phyloP scores from a whole-genome alignment of 805 yeast genomes.

The Candida schatavii region DNA sequence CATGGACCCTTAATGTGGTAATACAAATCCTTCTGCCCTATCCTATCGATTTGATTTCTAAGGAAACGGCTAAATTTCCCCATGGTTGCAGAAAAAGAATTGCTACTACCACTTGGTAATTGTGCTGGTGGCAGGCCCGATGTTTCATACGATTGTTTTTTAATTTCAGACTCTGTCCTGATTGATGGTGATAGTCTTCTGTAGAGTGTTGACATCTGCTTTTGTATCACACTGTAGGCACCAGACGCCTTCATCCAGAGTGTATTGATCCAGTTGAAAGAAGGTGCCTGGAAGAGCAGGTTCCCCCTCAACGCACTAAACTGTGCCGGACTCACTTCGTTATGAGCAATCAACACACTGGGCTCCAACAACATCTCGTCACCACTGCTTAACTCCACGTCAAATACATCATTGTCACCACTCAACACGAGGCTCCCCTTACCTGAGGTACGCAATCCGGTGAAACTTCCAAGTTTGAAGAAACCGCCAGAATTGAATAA shows the following conservation, averaged over 20 bases:
- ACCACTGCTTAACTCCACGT: slow-evolving; percentile 27
- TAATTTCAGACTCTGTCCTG: too few relatives aligned
- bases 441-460: slow-evolving; percentile 30
- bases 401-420: slow-evolving; percentile 38
- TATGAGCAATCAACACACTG: slow-evolving; percentile 35
- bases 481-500: background rate
- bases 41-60: slow-evolving; percentile 1
- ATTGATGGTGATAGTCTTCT: background rate
- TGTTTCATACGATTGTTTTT: too few relatives aligned
- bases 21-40: slow-evolving; percentile 9
- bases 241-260: background rate
- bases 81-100: background rate
- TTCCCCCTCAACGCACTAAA: background rate
- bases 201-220: background rate
- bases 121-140: too few relatives aligned
- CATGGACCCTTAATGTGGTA: slow-evolving; percentile 26
- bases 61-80: background rate
- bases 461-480: slow-evolving; percentile 17
- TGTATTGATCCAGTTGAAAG: background rate
- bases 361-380: slow-evolving; percentile 42
- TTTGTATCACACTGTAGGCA: background rate
- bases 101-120: too few relatives aligned
- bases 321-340: background rate
- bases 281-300: slow-evolving; percentile 1
- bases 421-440: slow-evolving; percentile 40